Conservation (phyloP, 73 alveolate species). For the Durusdinium trenchii region DNA sequence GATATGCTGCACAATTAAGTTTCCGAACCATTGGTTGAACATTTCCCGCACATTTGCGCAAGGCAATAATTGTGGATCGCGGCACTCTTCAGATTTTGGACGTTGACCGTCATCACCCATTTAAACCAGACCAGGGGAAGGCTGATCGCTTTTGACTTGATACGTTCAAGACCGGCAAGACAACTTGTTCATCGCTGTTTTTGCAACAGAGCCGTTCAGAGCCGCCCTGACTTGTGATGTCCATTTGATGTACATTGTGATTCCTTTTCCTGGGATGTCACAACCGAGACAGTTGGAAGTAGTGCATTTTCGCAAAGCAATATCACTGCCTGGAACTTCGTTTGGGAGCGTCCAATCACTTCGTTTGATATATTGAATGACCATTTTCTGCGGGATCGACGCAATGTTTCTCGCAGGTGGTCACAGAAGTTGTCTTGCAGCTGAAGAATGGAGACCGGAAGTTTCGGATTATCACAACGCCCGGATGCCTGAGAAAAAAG, state of each 20-base stretch:
- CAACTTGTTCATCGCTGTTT: no score
- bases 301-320: background rate
- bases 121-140: background rate
- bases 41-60: background rate
- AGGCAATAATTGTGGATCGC: background rate
- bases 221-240: background rate
- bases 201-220: no score
- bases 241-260: background rate
- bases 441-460: background rate
- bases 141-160: background rate
- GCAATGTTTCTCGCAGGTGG: background rate
- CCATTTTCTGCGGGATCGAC: no score
- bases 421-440: background rate
- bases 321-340: background rate
- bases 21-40: background rate
- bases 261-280: background rate
- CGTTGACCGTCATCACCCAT: background rate
- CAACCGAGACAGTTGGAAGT: background rate
- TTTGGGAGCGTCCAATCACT: background rate
- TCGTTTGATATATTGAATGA: background rate
- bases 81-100: background rate
- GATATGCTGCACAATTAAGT: background rate
- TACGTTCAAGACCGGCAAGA: background rate
- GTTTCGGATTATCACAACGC: background rate
- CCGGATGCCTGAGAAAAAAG: no score